These are phyloP conservation scores for Pestalotiopsis sp. DNA, from an alignment of 2,329 filamentous ascomycete genomes.

Conservation along the genomic window DNA sequence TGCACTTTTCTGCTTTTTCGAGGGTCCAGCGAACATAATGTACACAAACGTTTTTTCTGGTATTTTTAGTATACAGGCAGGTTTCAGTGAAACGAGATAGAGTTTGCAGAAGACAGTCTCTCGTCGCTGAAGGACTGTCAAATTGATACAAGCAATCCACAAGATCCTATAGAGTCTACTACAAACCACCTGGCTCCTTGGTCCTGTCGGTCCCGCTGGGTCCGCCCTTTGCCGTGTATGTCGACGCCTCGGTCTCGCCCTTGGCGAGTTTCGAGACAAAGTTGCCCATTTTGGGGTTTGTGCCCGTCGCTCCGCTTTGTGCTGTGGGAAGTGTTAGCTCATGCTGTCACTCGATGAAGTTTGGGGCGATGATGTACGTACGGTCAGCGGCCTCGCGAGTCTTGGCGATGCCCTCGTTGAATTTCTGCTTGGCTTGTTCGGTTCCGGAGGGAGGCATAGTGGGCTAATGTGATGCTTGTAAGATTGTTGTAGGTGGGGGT, in stretches of 20 bases:
- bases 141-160: not conserved
- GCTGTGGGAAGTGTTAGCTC: not conserved
- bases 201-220: not conserved
- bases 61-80: not conserved
- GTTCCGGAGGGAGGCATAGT: conserved; percentile 7
- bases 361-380: not conserved
- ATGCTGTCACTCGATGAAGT: too few relatives aligned
- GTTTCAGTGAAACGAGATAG: not conserved
- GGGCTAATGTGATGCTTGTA: too few relatives aligned
- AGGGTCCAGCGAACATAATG: conserved; percentile 6
- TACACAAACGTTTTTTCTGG: not conserved
- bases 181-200: conserved; percentile 3
- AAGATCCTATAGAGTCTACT: not conserved
- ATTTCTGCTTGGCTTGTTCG: conserved; percentile 4
- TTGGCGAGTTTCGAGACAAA: conserved; percentile 4
- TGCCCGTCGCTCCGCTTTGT: not conserved
- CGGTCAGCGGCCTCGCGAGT: not conserved
- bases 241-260: conserved; percentile 6
- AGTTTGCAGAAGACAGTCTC: not conserved
- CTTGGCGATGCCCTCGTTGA: conserved; percentile 2
- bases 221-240: conserved; percentile 1
- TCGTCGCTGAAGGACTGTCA: too few relatives aligned
- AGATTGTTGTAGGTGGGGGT: too few relatives aligned
- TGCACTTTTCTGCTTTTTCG: not conserved
- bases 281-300: conserved; percentile 3